phyloP scores from a whole-genome alignment of 108 stramenopile genomes.

The Skeletonema marinoi region DNA sequence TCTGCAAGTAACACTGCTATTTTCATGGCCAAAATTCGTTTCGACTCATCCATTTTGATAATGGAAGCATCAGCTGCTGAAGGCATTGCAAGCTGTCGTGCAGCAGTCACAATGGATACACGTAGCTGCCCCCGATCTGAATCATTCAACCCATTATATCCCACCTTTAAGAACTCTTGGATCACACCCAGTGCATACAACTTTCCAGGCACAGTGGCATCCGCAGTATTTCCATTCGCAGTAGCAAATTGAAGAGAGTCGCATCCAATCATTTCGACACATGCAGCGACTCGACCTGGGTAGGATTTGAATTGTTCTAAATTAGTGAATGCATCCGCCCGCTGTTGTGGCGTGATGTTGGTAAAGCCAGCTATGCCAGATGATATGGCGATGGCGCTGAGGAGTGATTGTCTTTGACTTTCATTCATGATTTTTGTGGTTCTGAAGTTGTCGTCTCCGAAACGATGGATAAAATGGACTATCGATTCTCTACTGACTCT shows the following conservation, averaged over 20 bases:
- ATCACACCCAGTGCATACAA: constrained; percentile 77
- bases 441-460: not conserved
- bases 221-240: constrained; percentile 25
- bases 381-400: constrained; percentile 80
- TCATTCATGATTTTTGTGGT: constrained; percentile 46
- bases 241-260: constrained; percentile 9
- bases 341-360: constrained; percentile 54
- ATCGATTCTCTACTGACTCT: not conserved
- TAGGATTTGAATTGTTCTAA: constrained; percentile 78
- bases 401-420: constrained; percentile 60
- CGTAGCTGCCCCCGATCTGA: constrained; percentile 66
- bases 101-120: constrained; percentile 60
- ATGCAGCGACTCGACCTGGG: constrained; percentile 62
- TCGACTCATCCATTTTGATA: constrained; percentile 14
- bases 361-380: constrained; percentile 47
- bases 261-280: constrained; percentile 56
- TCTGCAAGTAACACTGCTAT: constrained; percentile 72
- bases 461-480: not conserved
- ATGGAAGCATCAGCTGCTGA: not conserved
- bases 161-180: constrained; percentile 56
- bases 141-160: constrained; percentile 62
- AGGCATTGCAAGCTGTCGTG: constrained; percentile 48
- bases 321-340: constrained; percentile 66
- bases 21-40: constrained; percentile 69
- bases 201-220: constrained; percentile 74